phyloP scores from a whole-genome alignment of 23 red algal genomes.

The Gracilaria domingensis region DNA sequence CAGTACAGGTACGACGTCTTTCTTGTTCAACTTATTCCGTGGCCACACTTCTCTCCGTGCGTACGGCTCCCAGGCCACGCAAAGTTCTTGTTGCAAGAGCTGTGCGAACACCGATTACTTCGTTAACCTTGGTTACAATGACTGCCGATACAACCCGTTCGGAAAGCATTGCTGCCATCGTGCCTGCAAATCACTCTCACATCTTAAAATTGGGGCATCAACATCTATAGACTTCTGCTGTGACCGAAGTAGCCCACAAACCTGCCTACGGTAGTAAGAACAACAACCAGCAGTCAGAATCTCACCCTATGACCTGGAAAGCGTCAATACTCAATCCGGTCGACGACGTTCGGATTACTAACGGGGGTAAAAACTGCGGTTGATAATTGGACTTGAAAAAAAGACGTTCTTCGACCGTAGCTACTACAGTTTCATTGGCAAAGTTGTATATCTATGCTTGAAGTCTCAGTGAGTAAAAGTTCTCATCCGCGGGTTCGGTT shows the following conservation, averaged over 20 bases:
- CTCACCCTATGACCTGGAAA: no score
- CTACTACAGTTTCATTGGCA: slow-evolving; percentile 12
- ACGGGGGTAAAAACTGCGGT: not conserved
- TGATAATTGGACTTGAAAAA: not conserved
- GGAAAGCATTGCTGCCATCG: slow-evolving; percentile 65
- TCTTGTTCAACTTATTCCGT: slow-evolving; percentile 22
- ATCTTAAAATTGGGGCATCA: slow-evolving; percentile 54
- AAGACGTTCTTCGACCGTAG: not conserved
- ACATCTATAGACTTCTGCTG: slow-evolving; percentile 51
- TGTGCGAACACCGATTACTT: slow-evolving; percentile 49
- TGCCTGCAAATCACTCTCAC: slow-evolving; percentile 59
- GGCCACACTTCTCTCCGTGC: not conserved
- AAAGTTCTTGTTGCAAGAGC: slow-evolving; percentile 49
- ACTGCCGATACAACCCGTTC: slow-evolving; percentile 55
- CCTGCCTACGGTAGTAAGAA: slow-evolving; percentile 28
- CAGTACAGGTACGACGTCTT: not conserved
- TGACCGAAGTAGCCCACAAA: slow-evolving; percentile 9
- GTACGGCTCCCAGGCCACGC: not conserved
- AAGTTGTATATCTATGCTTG: not conserved
- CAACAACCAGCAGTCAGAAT: not conserved
- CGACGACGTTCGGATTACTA: no score
- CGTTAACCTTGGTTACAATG: slow-evolving; percentile 40
- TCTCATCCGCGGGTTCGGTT: not conserved
- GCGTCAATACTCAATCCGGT: no score
- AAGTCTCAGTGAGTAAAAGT: slow-evolving; percentile 1